Evolutionary conservation across 768 basidiomycete genomes (phyloP).

Genomic region (Amylocystis lapponica): DNA sequence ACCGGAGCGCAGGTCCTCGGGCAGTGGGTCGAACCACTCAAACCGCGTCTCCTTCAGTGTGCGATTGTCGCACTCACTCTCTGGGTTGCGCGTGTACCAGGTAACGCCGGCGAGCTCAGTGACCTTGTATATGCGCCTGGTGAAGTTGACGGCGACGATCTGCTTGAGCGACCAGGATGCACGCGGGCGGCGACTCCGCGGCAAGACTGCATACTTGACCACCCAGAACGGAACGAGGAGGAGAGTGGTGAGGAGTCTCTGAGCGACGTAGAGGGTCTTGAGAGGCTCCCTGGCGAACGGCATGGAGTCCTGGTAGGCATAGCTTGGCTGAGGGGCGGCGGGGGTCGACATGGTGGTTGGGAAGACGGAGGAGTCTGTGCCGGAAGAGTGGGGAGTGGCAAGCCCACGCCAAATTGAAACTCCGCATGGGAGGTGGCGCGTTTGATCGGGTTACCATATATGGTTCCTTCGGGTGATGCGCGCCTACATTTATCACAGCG

Average conservation of each 20-base stretch:
- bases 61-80: conserved; percentile 25
- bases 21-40: conserved; percentile 42
- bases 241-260: conserved; percentile 43
- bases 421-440: no score
- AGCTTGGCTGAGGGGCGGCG: no score
- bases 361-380: no score
- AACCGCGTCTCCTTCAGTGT: conserved; percentile 42
- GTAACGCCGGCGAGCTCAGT: conserved; percentile 54
- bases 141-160: conserved; percentile 47
- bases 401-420: no score
- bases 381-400: no score
- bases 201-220: conserved; percentile 37
- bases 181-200: conserved; percentile 40
- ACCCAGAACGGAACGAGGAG: conserved; percentile 42
- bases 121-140: conserved; percentile 44
- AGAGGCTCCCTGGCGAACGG: conserved; percentile 40
- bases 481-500: no score
- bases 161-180: conserved; percentile 45
- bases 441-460: no score
- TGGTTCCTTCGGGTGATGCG: no score
- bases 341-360: no score
- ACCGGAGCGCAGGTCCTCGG: conserved; percentile 34
- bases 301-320: conserved; percentile 38
- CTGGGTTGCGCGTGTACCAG: conserved; percentile 45
- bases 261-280: conserved; percentile 42